A percentile compares a stretch with the other conserved stretches of the same genome.
These are phyloP conservation scores for Peronosclerospora sorghi DNA, from an alignment of 352 stramenopile species.

Conservation along the genomic window DNA sequence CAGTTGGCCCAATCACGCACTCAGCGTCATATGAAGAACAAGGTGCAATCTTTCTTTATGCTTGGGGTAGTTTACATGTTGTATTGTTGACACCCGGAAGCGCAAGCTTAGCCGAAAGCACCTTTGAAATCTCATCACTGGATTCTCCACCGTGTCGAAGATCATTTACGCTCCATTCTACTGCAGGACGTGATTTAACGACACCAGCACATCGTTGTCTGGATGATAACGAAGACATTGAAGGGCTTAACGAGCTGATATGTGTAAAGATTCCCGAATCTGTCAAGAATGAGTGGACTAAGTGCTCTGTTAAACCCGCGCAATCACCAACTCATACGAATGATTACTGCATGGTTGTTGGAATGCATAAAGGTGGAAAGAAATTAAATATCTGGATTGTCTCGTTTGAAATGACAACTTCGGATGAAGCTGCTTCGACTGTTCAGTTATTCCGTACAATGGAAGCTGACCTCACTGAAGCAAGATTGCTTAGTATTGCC, in stretches of 20 bases:
- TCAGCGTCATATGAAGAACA: slow-evolving; percentile 26
- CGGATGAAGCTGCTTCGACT: slow-evolving; percentile 3
- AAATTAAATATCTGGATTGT: slow-evolving; percentile 55
- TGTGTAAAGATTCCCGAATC: slow-evolving; percentile 31
- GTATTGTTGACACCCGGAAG: slow-evolving; percentile 8
- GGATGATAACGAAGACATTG: slow-evolving; percentile 16
- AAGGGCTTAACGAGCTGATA: slow-evolving; percentile 22
- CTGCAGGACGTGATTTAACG: slow-evolving; percentile 1
- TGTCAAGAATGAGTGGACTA: slow-evolving; percentile 45
- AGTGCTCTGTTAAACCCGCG: slow-evolving; percentile 23
- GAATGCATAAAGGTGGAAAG: slow-evolving; percentile 22
- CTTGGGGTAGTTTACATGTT: slow-evolving; percentile 22
- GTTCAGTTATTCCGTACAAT: slow-evolving; percentile 39
- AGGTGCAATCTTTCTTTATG: slow-evolving; percentile 29
- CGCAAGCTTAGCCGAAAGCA: neutral
- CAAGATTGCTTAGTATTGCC: slow-evolving; percentile 25
- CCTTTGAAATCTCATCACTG: neutral
- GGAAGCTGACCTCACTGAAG: slow-evolving; percentile 18
- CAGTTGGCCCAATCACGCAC: slow-evolving; percentile 23
- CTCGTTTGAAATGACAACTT: slow-evolving; percentile 18
- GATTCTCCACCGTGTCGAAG: neutral
- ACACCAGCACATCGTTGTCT: slow-evolving; percentile 16
- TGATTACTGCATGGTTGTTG: slow-evolving; percentile 54
- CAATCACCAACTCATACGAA: slow-evolving; percentile 23
- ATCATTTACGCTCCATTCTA: neutral